A percentile compares a stretch with the other conserved stretches of the same genome.
phyloP scores from a whole-genome alignment of 2,329 filamentous ascomycete genomes.

The Aspergillus pseudotamarii region DNA sequence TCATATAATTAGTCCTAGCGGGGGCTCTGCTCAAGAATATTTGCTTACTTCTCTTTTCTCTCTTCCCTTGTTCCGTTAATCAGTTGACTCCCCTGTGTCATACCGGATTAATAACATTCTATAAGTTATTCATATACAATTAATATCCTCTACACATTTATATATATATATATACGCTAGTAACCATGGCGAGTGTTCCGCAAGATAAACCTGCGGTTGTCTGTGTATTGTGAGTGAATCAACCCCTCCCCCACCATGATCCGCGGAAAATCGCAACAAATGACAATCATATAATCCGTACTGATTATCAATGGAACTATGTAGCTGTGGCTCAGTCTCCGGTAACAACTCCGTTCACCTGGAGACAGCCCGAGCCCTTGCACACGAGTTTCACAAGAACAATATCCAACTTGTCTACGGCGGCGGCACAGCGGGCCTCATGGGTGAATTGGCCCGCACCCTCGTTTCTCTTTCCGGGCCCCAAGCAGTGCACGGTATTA shows the following conservation, averaged over 20 bases:
- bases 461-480: slow-evolving; percentile 83
- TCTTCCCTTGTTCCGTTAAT: neutral
- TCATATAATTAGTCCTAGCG: neutral
- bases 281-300: neutral
- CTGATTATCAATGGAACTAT: neutral
- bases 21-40: neutral
- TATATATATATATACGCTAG: too few relatives aligned
- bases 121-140: neutral
- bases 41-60: neutral
- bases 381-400: slow-evolving; percentile 70
- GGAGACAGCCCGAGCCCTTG: slow-evolving; percentile 76
- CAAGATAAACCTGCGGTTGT: slow-evolving; percentile 63
- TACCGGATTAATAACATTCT: neutral
- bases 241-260: neutral
- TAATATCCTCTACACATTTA: neutral
- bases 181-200: slow-evolving; percentile 19
- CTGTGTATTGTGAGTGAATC: slow-evolving; percentile 75
- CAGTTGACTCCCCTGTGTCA: neutral
- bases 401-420: slow-evolving; percentile 89
- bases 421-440: slow-evolving; percentile 89
- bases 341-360: slow-evolving; percentile 76
- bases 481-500: slow-evolving; percentile 84
- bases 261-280: neutral
- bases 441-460: slow-evolving; percentile 90
- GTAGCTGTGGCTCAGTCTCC: slow-evolving; percentile 75